phyloP scores from a whole-genome alignment of 2,329 filamentous ascomycete species.

The Mycosphaerella sp. region DNA sequence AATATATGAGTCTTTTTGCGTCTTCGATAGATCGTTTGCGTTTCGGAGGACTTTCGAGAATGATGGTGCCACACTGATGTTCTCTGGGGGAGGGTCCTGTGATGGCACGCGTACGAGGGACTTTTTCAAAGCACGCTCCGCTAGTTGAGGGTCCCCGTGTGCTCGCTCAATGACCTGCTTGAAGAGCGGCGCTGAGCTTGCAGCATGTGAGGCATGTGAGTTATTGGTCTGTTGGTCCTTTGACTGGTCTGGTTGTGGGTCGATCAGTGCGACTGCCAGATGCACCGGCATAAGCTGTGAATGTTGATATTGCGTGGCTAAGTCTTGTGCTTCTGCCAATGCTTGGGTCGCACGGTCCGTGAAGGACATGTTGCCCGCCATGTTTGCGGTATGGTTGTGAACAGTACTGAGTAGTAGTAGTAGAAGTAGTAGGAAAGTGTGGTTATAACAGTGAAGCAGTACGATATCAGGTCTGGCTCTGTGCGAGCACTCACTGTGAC shows the following conservation, averaged over 20 bases:
- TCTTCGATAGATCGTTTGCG: conserved; percentile 84
- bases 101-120: conserved; percentile 81
- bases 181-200: conserved; percentile 68
- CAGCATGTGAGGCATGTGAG: conserved; percentile 58
- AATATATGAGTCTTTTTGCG: conserved; percentile 94
- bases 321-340: conserved; percentile 76
- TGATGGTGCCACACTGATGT: conserved; percentile 71
- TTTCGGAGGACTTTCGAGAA: conserved; percentile 78
- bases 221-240: conserved; percentile 67
- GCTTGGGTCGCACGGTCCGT: conserved; percentile 90
- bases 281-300: conserved; percentile 86
- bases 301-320: conserved; percentile 86
- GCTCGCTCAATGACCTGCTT: conserved; percentile 90
- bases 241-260: conserved; percentile 64
- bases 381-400: conserved; percentile 37
- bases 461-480: conserved; percentile 3
- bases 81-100: conserved; percentile 90
- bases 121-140: conserved; percentile 89
- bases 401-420: not conserved
- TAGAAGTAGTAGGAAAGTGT: conserved; percentile 4
- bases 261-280: conserved; percentile 74
- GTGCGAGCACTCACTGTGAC: conserved; percentile 5
- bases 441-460: conserved; percentile 6
- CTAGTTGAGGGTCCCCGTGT: conserved; percentile 81
- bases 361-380: conserved; percentile 79